Base-by-base conservation (phyloP, 2,329 filamentous ascomycete species). In the Aspergillus sp. region DNA sequence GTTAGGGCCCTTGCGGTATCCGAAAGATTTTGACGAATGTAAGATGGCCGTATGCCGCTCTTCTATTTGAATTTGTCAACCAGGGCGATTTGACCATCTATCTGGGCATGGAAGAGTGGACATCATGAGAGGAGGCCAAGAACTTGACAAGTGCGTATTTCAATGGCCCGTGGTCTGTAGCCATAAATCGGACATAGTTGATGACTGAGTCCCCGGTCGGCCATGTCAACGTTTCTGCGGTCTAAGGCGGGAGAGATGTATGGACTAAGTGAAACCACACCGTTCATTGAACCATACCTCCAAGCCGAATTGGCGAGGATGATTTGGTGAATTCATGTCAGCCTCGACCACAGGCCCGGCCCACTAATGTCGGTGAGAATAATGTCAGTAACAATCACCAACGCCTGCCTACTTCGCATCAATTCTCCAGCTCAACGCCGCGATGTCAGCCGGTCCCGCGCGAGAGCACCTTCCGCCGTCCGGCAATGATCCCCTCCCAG, bases 401-500 rank as follows among this genome's bases (percentile, higher is more conserved):
- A 37, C 35, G 35, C 12, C 6, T n/a, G 12, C 35, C 23, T 25
- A 1, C 43, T 23, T 7, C 21, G 33, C 48, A 39, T 60, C 58
- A 44, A 60, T 58, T 43, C 48, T 47, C n/a, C 47, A 33, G 27
- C 58, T 51, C 53, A 62, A 55, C n/a, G 56, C 43, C 23, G 50
- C 56, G 25, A 62, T 62, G 19, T 62, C 46, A 43, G 52, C 43
- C n/a, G 61, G 61, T n/a, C 58, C 56, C 23, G 61, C 52, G 25
- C 58, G 56, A 56, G 58, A 62, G 40, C 61, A 62, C 58, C 61
- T 3, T 21, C 21, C 21, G 21, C 21, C 21, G 21, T 6, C 61
- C 58, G 25, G 57, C 49, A 41, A 62, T 48, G 19, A 57, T 35
- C 2, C 61, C 58, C 21, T 62, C 61, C 61, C 61, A 62, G 14